Base-by-base conservation (phyloP, 805 yeast species). In the Millerago galiae region DNA sequence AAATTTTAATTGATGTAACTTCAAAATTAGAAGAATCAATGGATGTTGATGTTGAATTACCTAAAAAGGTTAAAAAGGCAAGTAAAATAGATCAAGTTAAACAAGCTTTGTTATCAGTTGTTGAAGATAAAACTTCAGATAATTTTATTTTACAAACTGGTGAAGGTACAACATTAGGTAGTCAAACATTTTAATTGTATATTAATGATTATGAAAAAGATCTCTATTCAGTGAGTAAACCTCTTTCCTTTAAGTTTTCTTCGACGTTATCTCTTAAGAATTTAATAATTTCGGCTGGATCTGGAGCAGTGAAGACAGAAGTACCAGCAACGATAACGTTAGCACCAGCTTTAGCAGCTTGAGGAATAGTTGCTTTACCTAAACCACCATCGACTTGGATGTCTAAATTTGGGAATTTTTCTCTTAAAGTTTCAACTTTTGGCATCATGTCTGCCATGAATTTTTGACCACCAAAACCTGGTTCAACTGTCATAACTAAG, bases 291-390 rank as follows among this genome's bases (percentile, higher is more conserved):
- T 78, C 83, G 10, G 67, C 68, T 16, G 98, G 96, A 51, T 83
- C 81, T 10, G 74, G 70, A 8, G 97, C 95, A 45, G 81, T 80
- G 69, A 90, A 93, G 13, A 91, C 95, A 38, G 95, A 76, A 13
- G 97, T 91, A 36, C 99, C 99, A 4, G 99, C 97, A 37, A 93
- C 99, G 58, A 93, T 89, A 37, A 90, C 96, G 59, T 93, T 93
- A 40, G 99, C 99, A 43, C 99, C 99, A 10, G 98, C 97, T 41
- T 77, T 74, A n/a, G 97, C 96, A 34, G 97, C 97, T 15, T 70
- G 74, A 41, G 79, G 83, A 37, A 91, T 81, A 2, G 95, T 93
- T 35, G 79, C 89, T 50, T 79, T 80, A 44, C 95, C 95, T 46
- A 93, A 69, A 0, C 99, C 99, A 51, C 99, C 99, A 63, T 93